Evolutionary conservation across 2,329 filamentous ascomycete genomes (phyloP).

Genomic region (Aureobasidium musti): DNA sequence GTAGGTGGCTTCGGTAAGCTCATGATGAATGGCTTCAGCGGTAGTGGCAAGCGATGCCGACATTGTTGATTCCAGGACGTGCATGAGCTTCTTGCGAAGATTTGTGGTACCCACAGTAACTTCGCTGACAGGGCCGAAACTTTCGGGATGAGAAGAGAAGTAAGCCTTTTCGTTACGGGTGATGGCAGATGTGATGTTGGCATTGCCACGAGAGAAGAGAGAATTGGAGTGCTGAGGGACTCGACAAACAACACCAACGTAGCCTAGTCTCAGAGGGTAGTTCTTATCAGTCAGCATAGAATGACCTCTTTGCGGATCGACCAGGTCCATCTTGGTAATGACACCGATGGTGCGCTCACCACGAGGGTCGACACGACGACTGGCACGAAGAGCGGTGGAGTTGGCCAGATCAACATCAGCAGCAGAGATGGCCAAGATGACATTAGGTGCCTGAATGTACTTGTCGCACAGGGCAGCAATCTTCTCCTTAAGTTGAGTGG

Average conservation of each 20-base stretch:
- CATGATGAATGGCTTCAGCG: slow-evolving; percentile 87
- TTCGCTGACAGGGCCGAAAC: slow-evolving; percentile 73
- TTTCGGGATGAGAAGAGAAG: slow-evolving; percentile 78
- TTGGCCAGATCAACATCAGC: slow-evolving; percentile 97
- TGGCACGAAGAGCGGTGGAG: slow-evolving; percentile 87
- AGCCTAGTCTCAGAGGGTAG: slow-evolving; percentile 91
- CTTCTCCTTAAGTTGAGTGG: slow-evolving; percentile 87
- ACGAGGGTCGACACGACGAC: slow-evolving; percentile 85
- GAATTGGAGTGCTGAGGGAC: slow-evolving; percentile 65
- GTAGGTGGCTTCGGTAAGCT: slow-evolving; percentile 94
- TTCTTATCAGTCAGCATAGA: slow-evolving; percentile 83
- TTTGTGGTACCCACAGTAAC: slow-evolving; percentile 81
- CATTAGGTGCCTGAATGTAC: slow-evolving; percentile 94
- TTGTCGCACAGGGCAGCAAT: slow-evolving; percentile 97
- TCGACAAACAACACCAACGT: slow-evolving; percentile 91
- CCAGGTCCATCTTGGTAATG: slow-evolving; percentile 98
- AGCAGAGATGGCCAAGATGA: slow-evolving; percentile 95
- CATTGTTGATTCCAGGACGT: slow-evolving; percentile 96
- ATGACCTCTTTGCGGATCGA: slow-evolving; percentile 77
- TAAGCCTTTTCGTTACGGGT: slow-evolving; percentile 84
- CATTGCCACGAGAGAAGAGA: slow-evolving; percentile 79
- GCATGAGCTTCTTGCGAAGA: slow-evolving; percentile 93
- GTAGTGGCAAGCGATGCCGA: slow-evolving; percentile 86
- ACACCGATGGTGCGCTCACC: slow-evolving; percentile 97
- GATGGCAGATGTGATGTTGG: slow-evolving; percentile 78